phyloP scores from a whole-genome alignment of 495 filamentous ascomycete genomes.

The Daldinia decipiens region DNA sequence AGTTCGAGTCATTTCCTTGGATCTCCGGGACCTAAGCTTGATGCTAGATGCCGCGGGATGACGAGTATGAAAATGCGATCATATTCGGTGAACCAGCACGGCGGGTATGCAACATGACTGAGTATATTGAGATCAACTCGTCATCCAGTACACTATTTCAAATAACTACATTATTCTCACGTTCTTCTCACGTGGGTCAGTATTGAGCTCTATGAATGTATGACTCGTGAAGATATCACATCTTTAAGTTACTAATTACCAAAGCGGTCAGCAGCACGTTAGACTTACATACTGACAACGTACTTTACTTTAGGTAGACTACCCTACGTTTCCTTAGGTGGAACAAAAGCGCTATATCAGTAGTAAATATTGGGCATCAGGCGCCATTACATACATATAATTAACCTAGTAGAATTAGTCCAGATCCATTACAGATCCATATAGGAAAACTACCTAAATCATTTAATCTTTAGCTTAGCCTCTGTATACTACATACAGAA shows the following conservation, averaged over 20 bases:
- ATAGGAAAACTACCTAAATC: not conserved
- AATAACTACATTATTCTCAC: not conserved
- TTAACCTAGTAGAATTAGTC: too few species aligned
- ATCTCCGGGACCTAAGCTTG: constrained; percentile 19
- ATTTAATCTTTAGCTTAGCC: not conserved
- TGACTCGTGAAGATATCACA: constrained; percentile 22
- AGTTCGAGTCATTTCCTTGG: constrained; percentile 13
- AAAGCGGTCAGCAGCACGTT: constrained; percentile 11
- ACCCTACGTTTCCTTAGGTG: not conserved
- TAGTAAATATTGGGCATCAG: constrained; percentile 10
- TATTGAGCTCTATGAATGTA: not conserved
- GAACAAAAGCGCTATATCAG: constrained; percentile 16
- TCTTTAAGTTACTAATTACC: not conserved
- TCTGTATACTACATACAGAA: not conserved
- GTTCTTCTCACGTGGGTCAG: not conserved
- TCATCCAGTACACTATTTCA: not conserved
- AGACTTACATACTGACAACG: not conserved
- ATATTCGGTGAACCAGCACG: constrained; percentile 4
- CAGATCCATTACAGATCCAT: not conserved
- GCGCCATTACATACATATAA: constrained; percentile 22
- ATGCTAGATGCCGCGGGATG: constrained; percentile 19
- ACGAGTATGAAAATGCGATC: constrained; percentile 5
- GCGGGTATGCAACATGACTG: not conserved
- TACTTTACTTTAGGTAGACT: not conserved
- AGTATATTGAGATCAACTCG: not conserved